phyloP scores from a whole-genome alignment of 805 yeast genomes.

The Cyberlindnera xishuangbannaensis region DNA sequence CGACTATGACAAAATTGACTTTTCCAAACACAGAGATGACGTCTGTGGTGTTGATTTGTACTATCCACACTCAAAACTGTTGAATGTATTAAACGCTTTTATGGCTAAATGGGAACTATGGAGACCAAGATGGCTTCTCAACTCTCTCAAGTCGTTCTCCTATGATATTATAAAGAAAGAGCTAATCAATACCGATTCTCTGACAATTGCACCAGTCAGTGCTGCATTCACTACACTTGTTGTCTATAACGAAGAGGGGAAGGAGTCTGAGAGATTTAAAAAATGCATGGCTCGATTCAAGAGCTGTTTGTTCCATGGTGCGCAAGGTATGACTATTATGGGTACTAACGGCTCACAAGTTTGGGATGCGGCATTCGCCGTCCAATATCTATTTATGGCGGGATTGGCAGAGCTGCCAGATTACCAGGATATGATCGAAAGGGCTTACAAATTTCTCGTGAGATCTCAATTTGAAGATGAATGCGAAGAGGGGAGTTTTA shows the following conservation, averaged over 20 bases:
- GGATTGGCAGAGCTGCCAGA: constrained; percentile 70
- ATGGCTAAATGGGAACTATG: constrained; percentile 63
- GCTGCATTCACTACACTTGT: constrained; percentile 80
- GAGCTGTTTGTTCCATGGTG: constrained; percentile 79
- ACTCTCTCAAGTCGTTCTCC: constrained; percentile 43
- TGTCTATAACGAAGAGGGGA: constrained; percentile 64
- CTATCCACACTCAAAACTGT: constrained; percentile 77
- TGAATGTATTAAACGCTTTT: constrained; percentile 55
- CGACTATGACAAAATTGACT: constrained; percentile 64
- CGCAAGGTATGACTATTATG: constrained; percentile 87
- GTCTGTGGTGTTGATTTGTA: constrained; percentile 91
- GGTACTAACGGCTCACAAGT: constrained; percentile 98
- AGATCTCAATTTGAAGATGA: constrained; percentile 83
- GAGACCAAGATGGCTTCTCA: constrained; percentile 70
- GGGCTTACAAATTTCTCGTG: constrained; percentile 65
- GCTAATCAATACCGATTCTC: constrained; percentile 65
- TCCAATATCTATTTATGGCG: constrained; percentile 76
- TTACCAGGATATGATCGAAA: constrained; percentile 56
- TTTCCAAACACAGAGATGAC: constrained; percentile 64
- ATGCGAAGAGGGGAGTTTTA: constrained; percentile 67
- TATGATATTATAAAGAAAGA: constrained; percentile 71
- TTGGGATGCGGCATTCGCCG: constrained; percentile 92
- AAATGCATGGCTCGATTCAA: constrained; percentile 53
- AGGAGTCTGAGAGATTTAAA: constrained; percentile 53
- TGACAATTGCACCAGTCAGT: constrained; percentile 92